phyloP scores from a whole-genome alignment of 257 asterid genomes.

The Paulownia fortunei region DNA sequence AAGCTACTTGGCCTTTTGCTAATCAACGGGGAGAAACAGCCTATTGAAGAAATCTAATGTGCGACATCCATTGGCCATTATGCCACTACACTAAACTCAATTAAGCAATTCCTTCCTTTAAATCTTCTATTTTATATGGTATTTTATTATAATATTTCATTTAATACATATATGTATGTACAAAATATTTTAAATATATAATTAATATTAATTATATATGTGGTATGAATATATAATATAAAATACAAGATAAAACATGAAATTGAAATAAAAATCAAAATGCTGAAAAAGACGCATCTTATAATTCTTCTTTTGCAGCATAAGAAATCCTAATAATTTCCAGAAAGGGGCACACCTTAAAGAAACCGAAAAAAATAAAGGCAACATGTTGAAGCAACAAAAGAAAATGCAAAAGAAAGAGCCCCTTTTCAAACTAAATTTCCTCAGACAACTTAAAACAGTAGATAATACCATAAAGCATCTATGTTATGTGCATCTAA shows the following conservation, averaged over 20 bases:
- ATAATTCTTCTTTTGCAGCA: neutral
- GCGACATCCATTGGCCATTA: neutral
- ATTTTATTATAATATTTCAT: no score
- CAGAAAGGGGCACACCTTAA: neutral
- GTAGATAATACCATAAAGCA: slow-evolving; percentile 26
- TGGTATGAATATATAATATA: no score
- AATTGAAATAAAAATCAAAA: no score
- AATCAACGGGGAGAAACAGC: neutral
- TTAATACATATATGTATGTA: no score
- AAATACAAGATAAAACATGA: no score
- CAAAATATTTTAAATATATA: no score
- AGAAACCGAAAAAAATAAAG: slow-evolving; percentile 9
- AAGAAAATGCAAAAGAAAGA: slow-evolving; percentile 25
- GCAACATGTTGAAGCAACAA: neutral
- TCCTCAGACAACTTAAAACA: neutral
- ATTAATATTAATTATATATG: no score
- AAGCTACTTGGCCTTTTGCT: neutral
- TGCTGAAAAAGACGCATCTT: neutral
- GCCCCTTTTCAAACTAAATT: slow-evolving; percentile 29
- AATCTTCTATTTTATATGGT: no score
- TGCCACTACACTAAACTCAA: neutral
- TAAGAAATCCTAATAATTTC: neutral
- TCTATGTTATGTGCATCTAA: slow-evolving; percentile 19
- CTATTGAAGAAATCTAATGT: neutral
- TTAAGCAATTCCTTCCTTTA: neutral